Conservation (phyloP, 176 grass and related monocot genomes). For the Phyllostachys edulis region DNA sequence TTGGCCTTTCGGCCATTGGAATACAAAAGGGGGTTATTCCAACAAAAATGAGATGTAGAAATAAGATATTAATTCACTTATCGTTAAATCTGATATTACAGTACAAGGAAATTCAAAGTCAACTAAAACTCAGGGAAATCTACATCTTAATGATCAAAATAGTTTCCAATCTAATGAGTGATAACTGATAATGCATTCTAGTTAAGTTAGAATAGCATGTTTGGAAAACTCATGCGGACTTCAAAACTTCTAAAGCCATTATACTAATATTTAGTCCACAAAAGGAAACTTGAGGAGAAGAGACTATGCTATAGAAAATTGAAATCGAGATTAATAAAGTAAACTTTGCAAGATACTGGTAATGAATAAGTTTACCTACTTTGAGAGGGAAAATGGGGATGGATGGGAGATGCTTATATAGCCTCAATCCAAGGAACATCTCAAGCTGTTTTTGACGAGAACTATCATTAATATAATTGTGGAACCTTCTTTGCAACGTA, state of each 20-base stretch:
- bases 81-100: not conserved
- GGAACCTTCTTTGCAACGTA: conserved; percentile 80
- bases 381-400: conserved; percentile 80
- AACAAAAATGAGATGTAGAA: not conserved
- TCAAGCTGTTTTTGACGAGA: conserved; percentile 97
- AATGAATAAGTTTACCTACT: conserved; percentile 54
- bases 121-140: not conserved
- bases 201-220: not conserved
- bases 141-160: not conserved
- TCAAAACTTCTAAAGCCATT: not conserved
- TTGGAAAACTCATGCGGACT: not conserved
- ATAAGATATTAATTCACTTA: not conserved
- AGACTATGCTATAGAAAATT: conserved; percentile 4
- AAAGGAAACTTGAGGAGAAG: not conserved
- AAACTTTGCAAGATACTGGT: conserved; percentile 26
- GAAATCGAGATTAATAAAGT: conserved; percentile 25
- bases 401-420: conserved; percentile 95
- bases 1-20: too few relatives aligned
- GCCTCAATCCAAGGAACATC: conserved; percentile 97
- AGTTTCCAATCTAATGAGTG: not conserved
- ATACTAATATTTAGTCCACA: not conserved
- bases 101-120: not conserved
- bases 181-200: conserved; percentile 2
- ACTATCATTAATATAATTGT: conserved; percentile 82
- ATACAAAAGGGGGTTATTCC: too few relatives aligned